Conservation (phyloP, 345 rosid genomes). For the Boechera divaricarpa region DNA sequence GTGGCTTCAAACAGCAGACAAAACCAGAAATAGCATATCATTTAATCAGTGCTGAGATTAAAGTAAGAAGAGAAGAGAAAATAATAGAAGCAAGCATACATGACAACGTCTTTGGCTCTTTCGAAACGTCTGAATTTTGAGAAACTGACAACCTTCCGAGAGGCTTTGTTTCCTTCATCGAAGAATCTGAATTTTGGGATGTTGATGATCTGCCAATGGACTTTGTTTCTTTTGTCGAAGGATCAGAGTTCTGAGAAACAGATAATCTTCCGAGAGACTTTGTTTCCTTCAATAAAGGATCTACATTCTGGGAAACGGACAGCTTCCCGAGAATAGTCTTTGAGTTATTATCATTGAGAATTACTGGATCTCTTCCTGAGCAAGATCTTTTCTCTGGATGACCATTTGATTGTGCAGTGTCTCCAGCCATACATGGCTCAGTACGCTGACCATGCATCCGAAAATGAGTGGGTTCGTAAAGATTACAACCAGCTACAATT, state of each 20-base stretch:
- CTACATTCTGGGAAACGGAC: conserved; percentile 57
- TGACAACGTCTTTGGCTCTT: conserved; percentile 65
- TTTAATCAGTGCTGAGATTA: conserved; percentile 13
- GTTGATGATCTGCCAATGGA: conserved; percentile 73
- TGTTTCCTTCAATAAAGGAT: conserved; percentile 70
- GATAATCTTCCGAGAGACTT: conserved; percentile 83
- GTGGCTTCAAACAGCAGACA: conserved; percentile 66
- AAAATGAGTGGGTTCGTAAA: conserved; percentile 32
- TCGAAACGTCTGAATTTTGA: conserved; percentile 76
- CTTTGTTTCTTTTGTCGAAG: conserved; percentile 73
- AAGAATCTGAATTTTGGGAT: conserved; percentile 61
- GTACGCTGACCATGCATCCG: conserved; percentile 57
- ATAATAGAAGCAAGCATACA: conserved; percentile 52
- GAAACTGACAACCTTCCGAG: conserved; percentile 85
- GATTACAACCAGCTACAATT: conserved; percentile 22
- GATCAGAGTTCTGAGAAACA: conserved; percentile 82
- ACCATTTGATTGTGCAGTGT: conserved; percentile 53
- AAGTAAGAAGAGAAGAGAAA: conserved; percentile 13
- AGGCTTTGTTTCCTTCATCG: conserved; percentile 75
- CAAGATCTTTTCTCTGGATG: conserved; percentile 65
- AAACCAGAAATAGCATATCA: conserved; percentile 43
- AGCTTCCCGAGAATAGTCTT: conserved; percentile 62
- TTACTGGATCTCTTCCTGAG: conserved; percentile 61
- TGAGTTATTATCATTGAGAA: conserved; percentile 61
- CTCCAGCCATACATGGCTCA: conserved; percentile 73